Conservation (phyloP, 1,139 yeast genomes). For the Pichia sp. region DNA sequence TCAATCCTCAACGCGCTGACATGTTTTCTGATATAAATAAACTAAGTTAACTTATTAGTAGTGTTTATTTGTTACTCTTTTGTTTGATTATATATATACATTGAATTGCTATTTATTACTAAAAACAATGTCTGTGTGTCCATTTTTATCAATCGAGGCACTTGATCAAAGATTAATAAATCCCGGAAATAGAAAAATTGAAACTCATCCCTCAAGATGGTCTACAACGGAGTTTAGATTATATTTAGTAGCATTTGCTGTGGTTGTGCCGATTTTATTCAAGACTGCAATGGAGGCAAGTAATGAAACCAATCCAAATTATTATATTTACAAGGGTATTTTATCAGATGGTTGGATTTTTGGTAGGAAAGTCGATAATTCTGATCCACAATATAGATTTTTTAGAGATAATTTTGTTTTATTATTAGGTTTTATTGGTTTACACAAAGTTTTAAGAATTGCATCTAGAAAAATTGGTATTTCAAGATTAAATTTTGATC, state of each 20-base stretch:
- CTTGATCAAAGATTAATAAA: constrained; percentile 62
- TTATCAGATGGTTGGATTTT: constrained; percentile 71
- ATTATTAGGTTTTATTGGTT: constrained; percentile 45
- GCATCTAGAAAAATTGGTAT: constrained; percentile 22
- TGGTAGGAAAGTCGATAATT: constrained; percentile 79
- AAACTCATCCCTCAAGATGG: constrained; percentile 60
- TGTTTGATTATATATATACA: no score
- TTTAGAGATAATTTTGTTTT: constrained; percentile 75
- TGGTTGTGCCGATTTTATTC: constrained; percentile 77
- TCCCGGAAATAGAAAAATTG: constrained; percentile 45
- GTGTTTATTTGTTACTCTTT: no score
- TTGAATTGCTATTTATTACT: no score
- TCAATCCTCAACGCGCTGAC: no score
- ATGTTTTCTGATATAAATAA: no score
- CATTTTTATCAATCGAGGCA: constrained; percentile 51
- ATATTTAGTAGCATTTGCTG: constrained; percentile 54
- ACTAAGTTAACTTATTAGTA: no score
- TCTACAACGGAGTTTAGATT: constrained; percentile 62
- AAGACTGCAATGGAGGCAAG: constrained; percentile 80
- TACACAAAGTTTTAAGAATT: constrained; percentile 51
- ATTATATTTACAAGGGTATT: constrained; percentile 51
- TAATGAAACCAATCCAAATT: constrained; percentile 72
- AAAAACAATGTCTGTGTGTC: constrained; percentile 9
- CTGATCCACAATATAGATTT: constrained; percentile 83
- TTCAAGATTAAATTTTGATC: constrained; percentile 56